Evolutionary conservation across 2,329 filamentous ascomycete genomes (phyloP), one percentile per base, ranked within the genome.

Genomic region (Fusarium udum): DNA sequence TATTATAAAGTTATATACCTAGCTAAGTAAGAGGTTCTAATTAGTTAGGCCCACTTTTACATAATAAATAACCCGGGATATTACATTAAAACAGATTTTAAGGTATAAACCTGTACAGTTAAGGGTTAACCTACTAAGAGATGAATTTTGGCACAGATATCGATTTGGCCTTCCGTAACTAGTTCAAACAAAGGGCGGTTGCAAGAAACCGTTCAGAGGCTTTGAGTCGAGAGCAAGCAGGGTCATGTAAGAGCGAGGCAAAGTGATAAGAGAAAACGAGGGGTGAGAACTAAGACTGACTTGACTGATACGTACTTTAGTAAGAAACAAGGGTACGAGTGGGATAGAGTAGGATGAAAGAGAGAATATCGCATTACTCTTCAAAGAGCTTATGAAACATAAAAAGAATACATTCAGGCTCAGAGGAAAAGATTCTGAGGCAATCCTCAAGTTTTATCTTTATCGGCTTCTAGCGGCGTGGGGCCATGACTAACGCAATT

Each of bases 321-420:
- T 37, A 45, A 36, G n/a, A 34, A n/a, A 45, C 51, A 48, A 36
- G 43, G 34, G 32, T 57, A 55, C 6, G 51, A 45, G 59, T 40
- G 42, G 31, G 57, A 43, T 61, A 42, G 22, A 34, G 55, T 10
- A 20, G 53, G 37, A 45, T 16, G 31, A 12, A 28, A 37, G 13
- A 62, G 45, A 4, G 57, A 66, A 65, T 51, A n/a, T 37, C 64
- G 46, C 71, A 74, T 74, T 46, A n/a, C 60, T 39, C 34, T 36
- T 14, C 13, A 12, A 39, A 39, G 36, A 57, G 32, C 18, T 16
- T 42, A 28, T 14, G 36, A 13, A 22, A n/a, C n/a, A 67, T 34
- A 31, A 39, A 31, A 40, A n/a, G 51, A 42, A 57, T 37, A 28
- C 26, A 22, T 36, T 31, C 13, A 31, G 49, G n/a, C 40, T 40